Evolutionary conservation across 768 basidiomycete genomes (phyloP), one percentile per base, ranked within the genome.

Genomic region (Psilocybe sp.): DNA sequence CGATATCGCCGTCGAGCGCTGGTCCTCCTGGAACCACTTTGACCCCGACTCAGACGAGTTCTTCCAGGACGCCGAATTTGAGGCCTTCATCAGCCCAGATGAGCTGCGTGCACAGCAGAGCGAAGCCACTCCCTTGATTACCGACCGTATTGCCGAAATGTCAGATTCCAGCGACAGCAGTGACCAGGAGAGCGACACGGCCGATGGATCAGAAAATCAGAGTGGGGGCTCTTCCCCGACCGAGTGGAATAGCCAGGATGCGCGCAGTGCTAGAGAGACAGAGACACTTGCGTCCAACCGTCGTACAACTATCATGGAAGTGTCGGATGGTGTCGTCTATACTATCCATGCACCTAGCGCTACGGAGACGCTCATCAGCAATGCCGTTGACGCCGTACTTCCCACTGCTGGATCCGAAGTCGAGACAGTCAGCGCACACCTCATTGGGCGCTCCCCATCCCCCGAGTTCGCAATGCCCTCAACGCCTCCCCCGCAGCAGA

Each of bases 1-100:
- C 46, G 60, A 59, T 48, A 28, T 28, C 23, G 52, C 57, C 19
- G 82, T 71, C 73, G 73, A 80, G 63, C 80, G 69, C 63, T 89
- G 86, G 85, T 79, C 81, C 49, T 66, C 72, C 53, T 74, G 72
- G 66, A 85, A 87, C 61, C 72, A 79, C 9, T 89, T 89, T 64
- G 86, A 89, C 65, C 87, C 87, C 5, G 87, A 89, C 65, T 82
- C 85, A n/a, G 85, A 88, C 58, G 86, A 87, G 55, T 88, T 88
- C 61, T 85, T 85, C 61, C 69, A 68, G 46, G 62, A 72, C 52
- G 83, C 83, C 32, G 76, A 84, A 52, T 82, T 80, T 66, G 87
- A 89, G 74, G 80, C 79, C 54, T 84, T 86, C 66, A 55, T 85
- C 60, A 75, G 71, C 65, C 72, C 75, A 51, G 68, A 62, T 33